Conservation (phyloP, 106 monocot genomes). For the Gastrodia elata region DNA sequence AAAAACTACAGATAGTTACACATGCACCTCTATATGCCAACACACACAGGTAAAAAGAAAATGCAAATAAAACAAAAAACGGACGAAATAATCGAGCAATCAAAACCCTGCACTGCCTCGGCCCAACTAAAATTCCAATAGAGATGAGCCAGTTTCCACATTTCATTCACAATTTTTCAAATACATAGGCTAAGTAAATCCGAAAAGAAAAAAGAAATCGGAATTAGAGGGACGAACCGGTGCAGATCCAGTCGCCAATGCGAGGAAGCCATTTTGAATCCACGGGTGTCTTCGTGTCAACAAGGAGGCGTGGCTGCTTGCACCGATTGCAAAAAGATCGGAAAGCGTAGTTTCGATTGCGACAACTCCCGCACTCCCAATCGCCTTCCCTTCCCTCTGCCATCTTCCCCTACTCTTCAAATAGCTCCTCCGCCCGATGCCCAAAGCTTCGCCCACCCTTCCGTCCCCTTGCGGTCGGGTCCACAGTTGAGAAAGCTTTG, state of each 20-base stretch:
- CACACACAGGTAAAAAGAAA: not conserved
- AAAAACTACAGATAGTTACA: not conserved
- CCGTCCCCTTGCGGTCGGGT: too few species aligned
- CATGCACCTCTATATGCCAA: not conserved
- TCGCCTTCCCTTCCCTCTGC: conserved; percentile 72
- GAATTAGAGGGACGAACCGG: conserved; percentile 34
- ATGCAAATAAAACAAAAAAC: not conserved
- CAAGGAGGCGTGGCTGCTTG: conserved; percentile 92
- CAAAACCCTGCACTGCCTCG: conserved; percentile 1
- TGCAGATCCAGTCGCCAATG: conserved; percentile 97
- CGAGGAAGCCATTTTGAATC: conserved; percentile 99
- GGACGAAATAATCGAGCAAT: not conserved
- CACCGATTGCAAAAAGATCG: conserved; percentile 91
- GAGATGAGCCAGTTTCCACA: not conserved
- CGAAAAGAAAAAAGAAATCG: not conserved
- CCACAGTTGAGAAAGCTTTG: too few species aligned
- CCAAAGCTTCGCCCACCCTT: too few species aligned
- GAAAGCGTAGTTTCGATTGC: conserved; percentile 94
- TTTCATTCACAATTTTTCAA: not conserved
- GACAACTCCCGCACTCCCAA: conserved; percentile 84
- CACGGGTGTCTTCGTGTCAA: conserved; percentile 75
- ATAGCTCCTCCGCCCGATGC: not conserved
- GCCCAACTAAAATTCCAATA: not conserved
- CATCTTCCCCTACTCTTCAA: conserved; percentile 6
- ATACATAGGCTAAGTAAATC: not conserved